Evolutionary conservation across 345 rosid genomes (phyloP), one percentile per base, ranked within the genome.

Genomic region (Eutrema heterophyllum): DNA sequence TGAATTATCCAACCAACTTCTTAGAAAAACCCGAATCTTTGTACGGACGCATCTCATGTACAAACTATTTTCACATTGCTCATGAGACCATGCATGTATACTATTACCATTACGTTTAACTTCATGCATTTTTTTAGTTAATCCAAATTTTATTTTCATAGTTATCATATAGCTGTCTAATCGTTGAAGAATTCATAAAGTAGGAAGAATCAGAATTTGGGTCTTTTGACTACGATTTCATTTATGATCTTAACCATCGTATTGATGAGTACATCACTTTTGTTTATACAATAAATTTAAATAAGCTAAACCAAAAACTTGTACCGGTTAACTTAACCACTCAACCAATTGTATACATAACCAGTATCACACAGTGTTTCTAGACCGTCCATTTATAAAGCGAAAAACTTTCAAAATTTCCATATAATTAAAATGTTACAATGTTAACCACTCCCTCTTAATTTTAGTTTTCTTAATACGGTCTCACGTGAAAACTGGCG

Each of bases 41-140:
- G 62, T 74, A 67, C 73, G 68, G 54, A 67, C 55, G 68, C 68
- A 67, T 75, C 73, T 67, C 68, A 10, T 74, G n/a, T 74, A n/a
- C 46, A 1, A 49, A 39, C 32, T 24, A 40, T 30, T 50, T 75
- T 67, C 78, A 75, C 78, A 74, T 59, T 67, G 67, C 67, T 49
- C 65, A 12, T 32, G 6, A 30, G 5, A 5, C 6, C 41, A 3
- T n/a, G n/a, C 41, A 38, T 38, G 41, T 38, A 51, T 21, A 8
- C 39, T 51, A 63, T 44, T 32, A 9, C 45, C 44, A 56, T 68
- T 56, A 43, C 13, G 63, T 54, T 29, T 30, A 58, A 56, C 41
- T 9, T 56, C 26, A 18, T 33, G 33, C 41, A n/a, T 56, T 9
- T 33, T 21, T 21, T 21, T 21, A 21, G 24, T 21, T 21, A 21